Evolutionary conservation across 306 rosid species (phyloP).

Genomic region (Benincasa hispida): DNA sequence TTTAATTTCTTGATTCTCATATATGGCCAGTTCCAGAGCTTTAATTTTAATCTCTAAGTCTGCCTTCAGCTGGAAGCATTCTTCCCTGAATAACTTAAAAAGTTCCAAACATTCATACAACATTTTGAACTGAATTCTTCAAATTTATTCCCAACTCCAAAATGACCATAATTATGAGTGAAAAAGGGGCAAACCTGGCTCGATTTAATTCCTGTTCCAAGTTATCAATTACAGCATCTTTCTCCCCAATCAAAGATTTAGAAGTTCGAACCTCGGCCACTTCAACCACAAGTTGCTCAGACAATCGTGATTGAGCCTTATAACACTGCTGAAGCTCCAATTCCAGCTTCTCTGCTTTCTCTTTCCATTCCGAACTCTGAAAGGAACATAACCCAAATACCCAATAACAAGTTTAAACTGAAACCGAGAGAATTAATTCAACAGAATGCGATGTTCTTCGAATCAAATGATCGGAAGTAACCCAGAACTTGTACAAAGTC

Average conservation of each 20-base stretch:
- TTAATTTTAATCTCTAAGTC: slow-evolving; percentile 70
- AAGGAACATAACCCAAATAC: slow-evolving; percentile 7
- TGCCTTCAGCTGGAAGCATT: slow-evolving; percentile 44
- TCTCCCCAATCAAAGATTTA: slow-evolving; percentile 57
- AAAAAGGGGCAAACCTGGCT: slow-evolving; percentile 32
- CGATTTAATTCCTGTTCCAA: slow-evolving; percentile 51
- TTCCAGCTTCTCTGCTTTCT: slow-evolving; percentile 71
- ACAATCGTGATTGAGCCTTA: slow-evolving; percentile 83
- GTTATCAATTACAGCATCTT: slow-evolving; percentile 35
- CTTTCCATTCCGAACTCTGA: slow-evolving; percentile 96
- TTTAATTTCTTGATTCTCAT: slow-evolving; percentile 69
- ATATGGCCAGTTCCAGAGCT: slow-evolving; percentile 51
- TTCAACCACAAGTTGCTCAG: slow-evolving; percentile 94
- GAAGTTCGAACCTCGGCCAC: slow-evolving; percentile 76
- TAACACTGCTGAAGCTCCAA: slow-evolving; percentile 91
- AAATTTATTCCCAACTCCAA: background rate
- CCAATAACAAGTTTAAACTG: background rate
- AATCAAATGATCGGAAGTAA: background rate
- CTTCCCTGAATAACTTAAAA: slow-evolving; percentile 42
- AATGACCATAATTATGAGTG: background rate
- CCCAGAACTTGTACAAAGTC: background rate
- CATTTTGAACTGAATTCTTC: background rate
- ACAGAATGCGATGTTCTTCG: background rate
- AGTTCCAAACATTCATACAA: slow-evolving; percentile 7
- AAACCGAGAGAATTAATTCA: background rate